Evolutionary conservation across 1,284 basidiomycete species (phyloP).

Genomic region (Rhodotorula sp.): DNA sequence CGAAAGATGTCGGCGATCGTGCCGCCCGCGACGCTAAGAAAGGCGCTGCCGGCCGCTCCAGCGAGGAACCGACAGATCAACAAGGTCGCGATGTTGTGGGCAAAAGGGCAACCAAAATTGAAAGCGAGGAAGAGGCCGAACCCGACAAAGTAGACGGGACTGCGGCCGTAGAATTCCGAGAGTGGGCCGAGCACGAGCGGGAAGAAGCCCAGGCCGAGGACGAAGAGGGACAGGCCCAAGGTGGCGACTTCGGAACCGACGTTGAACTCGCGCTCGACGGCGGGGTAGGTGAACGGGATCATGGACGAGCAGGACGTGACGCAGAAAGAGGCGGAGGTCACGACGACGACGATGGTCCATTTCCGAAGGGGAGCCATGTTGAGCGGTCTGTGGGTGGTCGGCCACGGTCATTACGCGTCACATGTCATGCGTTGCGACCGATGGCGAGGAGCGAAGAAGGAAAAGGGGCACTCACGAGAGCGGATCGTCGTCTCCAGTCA

Average conservation of each 20-base stretch:
- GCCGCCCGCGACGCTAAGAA: conserved; percentile 76
- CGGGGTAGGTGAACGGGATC: conserved; percentile 62
- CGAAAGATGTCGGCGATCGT: conserved; percentile 68
- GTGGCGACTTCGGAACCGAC: conserved; percentile 67
- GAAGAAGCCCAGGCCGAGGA: conserved; percentile 42
- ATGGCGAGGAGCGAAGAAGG: neutral
- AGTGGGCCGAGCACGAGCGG: conserved; percentile 41
- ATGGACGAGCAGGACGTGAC: conserved; percentile 64
- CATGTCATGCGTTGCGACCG: neutral
- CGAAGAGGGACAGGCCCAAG: conserved; percentile 67
- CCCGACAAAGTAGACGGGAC: conserved; percentile 38
- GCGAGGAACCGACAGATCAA: conserved; percentile 69
- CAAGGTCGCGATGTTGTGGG: conserved; percentile 56
- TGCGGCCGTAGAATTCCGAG: conserved; percentile 35
- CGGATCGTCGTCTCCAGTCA: conserved; percentile 28
- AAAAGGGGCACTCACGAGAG: conserved; percentile 10
- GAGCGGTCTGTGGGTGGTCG: conserved; percentile 14
- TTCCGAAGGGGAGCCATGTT: conserved; percentile 11
- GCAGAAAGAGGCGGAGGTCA: conserved; percentile 18
- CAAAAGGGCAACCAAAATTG: conserved; percentile 65
- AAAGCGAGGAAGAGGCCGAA: conserved; percentile 48
- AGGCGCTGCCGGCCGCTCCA: conserved; percentile 66
- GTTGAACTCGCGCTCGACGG: conserved; percentile 60
- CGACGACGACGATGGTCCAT: conserved; percentile 24
- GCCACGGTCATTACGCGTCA: too few relatives aligned